Percentiles rank a stretch among this genome's conserved stretches.
These are phyloP conservation scores for Candida glucosophila DNA, from an alignment of 1,139 yeast species.

Conservation along the genomic window DNA sequence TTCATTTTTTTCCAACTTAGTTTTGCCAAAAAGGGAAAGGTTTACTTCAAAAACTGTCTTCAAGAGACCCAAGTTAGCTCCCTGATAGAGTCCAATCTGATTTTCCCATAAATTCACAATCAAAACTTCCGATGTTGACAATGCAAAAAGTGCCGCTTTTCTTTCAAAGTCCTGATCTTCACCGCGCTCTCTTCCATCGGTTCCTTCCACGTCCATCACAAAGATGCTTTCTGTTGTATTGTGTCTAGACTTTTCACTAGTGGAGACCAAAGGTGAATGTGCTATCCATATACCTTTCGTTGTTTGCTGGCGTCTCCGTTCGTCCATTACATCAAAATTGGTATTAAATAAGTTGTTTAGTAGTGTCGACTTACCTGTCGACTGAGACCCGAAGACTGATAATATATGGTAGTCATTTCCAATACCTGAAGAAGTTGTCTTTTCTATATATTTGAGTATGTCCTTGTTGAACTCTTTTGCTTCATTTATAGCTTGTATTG, in stretches of 20 bases:
- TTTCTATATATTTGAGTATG: constrained; percentile 30
- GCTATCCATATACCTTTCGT: constrained; percentile 96
- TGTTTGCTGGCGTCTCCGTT: constrained; percentile 69
- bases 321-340: constrained; percentile 89
- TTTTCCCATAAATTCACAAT: constrained; percentile 96
- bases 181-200: constrained; percentile 96
- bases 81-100: constrained; percentile 93
- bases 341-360: constrained; percentile 82
- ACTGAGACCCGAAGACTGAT: constrained; percentile 94
- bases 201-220: constrained; percentile 95
- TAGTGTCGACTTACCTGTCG: constrained; percentile 91
- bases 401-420: constrained; percentile 83
- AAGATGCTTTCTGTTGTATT: constrained; percentile 39
- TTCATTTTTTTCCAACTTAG: constrained; percentile 22
- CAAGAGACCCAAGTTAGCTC: constrained; percentile 92
- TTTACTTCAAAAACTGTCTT: constrained; percentile 96
- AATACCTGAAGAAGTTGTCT: constrained; percentile 21
- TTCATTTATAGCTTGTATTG: constrained; percentile 77
- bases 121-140: constrained; percentile 83
- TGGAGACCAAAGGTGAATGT: constrained; percentile 40
- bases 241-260: constrained; percentile 10
- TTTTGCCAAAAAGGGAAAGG: constrained; percentile 60
- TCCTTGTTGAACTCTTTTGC: constrained; percentile 50
- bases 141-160: constrained; percentile 89
- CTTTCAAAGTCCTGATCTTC: constrained; percentile 98